phyloP scores from a whole-genome alignment of 2,329 filamentous ascomycete species.

The Leptographium lundbergii region DNA sequence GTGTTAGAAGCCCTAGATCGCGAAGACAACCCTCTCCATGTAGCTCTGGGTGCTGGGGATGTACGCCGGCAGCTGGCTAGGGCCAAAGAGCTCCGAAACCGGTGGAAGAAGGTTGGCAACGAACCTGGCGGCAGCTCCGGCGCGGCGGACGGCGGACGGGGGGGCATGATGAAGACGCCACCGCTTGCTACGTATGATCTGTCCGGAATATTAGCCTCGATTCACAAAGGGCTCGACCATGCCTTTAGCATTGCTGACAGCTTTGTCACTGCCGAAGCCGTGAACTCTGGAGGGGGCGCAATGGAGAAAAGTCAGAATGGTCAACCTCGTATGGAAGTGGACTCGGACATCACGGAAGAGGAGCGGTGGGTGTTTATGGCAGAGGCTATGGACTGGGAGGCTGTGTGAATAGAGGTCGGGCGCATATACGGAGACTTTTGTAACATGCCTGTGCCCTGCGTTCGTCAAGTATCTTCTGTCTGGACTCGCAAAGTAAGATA shows the following conservation, averaged over 20 bases:
- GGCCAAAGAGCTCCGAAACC: conserved; percentile 59
- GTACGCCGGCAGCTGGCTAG: conserved; percentile 46
- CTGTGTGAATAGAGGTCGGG: conserved; percentile 2
- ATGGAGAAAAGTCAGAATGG: neutral
- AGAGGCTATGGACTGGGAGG: conserved; percentile 30
- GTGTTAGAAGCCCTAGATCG: conserved; percentile 50
- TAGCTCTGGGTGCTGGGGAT: conserved; percentile 39
- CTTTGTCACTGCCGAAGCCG: conserved; percentile 21
- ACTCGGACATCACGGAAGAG: conserved; percentile 18
- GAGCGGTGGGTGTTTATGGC: conserved; percentile 44
- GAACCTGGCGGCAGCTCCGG: conserved; percentile 14
- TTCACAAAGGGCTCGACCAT: conserved; percentile 46
- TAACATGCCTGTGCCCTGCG: neutral
- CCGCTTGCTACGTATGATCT: conserved; percentile 50
- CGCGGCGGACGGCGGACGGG: neutral
- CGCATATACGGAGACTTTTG: neutral
- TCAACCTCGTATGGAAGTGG: conserved; percentile 11
- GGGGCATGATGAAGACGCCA: conserved; percentile 12
- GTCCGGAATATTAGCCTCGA: conserved; percentile 40
- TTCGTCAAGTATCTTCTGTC: too few relatives aligned
- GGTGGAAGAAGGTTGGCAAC: conserved; percentile 57
- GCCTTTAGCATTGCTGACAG: conserved; percentile 39
- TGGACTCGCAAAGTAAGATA: too few relatives aligned
- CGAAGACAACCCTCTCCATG: conserved; percentile 41
- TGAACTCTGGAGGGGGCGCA: neutral